Evolutionary conservation across 176 grass and related monocot species (phyloP).

Genomic region (Eragrostis nindensis): DNA sequence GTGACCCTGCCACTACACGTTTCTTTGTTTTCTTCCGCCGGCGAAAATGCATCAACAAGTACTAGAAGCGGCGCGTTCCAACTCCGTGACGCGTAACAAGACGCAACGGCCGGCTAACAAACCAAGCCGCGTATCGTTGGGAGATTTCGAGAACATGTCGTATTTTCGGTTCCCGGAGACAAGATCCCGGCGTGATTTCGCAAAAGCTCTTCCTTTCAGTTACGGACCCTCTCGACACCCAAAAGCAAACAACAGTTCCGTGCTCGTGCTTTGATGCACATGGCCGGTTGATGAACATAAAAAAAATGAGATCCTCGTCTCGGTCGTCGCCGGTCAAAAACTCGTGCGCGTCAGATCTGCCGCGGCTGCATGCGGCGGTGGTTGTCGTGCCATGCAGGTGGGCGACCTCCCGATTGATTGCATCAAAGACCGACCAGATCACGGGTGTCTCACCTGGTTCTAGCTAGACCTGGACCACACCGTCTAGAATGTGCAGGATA

Average conservation of each 20-base stretch:
- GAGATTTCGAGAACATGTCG: background rate
- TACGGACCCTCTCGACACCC: no score
- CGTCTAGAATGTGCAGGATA: slow-evolving; percentile 44
- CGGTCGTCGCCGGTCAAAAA: slow-evolving; percentile 21
- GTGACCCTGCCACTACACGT: background rate
- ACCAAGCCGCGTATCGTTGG: background rate
- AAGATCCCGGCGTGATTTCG: background rate
- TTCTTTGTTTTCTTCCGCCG: background rate
- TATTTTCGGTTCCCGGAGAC: background rate
- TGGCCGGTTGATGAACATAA: background rate
- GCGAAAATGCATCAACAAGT: background rate
- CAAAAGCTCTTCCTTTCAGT: no score
- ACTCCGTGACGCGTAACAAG: background rate
- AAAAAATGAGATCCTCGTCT: background rate
- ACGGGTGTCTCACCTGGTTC: slow-evolving; percentile 28
- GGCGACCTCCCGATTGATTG: slow-evolving; percentile 21
- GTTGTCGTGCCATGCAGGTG: background rate
- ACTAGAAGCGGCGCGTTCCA: background rate
- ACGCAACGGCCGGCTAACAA: background rate
- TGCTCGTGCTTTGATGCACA: background rate
- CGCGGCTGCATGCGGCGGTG: slow-evolving; percentile 1
- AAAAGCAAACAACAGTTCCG: background rate
- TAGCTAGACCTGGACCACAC: slow-evolving; percentile 26
- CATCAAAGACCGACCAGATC: slow-evolving; percentile 27
- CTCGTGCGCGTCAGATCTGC: slow-evolving; percentile 17